Evolutionary conservation across 495 filamentous ascomycete genomes (phyloP).

Genomic region (Massariosphaeria phaeospora): DNA sequence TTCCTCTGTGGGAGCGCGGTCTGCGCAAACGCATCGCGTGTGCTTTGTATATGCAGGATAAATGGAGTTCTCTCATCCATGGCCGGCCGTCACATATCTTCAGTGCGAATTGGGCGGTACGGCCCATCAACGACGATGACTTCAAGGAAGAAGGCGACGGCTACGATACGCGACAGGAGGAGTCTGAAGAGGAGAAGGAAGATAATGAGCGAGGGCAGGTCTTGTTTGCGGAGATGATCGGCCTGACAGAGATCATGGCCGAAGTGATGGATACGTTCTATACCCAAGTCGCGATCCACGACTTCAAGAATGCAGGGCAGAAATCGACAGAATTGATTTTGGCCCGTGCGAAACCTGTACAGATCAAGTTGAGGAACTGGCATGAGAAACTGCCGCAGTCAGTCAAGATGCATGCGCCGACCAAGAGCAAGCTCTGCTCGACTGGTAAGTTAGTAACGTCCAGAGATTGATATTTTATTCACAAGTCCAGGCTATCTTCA

Average conservation of each 20-base stretch:
- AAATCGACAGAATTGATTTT: conserved; percentile 55
- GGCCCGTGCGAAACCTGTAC: conserved; percentile 72
- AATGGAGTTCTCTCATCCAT: conserved; percentile 84
- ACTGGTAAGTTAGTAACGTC: conserved; percentile 39
- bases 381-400: conserved; percentile 59
- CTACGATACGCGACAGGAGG: conserved; percentile 39
- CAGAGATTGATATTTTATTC: conserved; percentile 1
- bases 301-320: conserved; percentile 44
- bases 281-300: conserved; percentile 56
- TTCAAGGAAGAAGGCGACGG: conserved; percentile 55
- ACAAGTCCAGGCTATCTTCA: conserved; percentile 63
- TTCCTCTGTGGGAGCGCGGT: conserved; percentile 80
- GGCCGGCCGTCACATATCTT: conserved; percentile 82
- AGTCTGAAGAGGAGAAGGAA: conserved; percentile 40
- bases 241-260: conserved; percentile 67
- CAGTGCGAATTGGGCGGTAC: conserved; percentile 76
- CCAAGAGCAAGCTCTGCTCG: conserved; percentile 40
- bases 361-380: conserved; percentile 80
- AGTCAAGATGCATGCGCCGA: conserved; percentile 59
- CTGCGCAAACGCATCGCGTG: conserved; percentile 80
- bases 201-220: conserved; percentile 64
- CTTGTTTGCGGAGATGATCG: conserved; percentile 68
- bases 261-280: conserved; percentile 79
- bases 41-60: conserved; percentile 90
- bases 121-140: conserved; percentile 60